Conservation (phyloP, 2,329 filamentous ascomycete genomes). For the Pyrenophora graminea region DNA sequence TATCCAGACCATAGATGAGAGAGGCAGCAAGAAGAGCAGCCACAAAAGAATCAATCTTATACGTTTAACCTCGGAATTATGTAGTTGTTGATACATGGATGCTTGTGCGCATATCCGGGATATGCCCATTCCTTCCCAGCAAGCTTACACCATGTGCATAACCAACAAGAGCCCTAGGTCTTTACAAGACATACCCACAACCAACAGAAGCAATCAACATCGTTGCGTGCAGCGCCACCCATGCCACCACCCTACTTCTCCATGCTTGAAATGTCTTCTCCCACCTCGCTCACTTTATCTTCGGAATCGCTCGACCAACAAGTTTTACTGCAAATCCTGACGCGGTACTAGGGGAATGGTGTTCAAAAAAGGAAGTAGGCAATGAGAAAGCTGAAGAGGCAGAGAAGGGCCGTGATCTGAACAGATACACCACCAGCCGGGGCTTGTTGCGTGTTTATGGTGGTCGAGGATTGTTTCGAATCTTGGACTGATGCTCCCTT, state of each 20-base stretch:
- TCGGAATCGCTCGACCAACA: constrained; percentile 27
- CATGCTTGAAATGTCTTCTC: constrained; percentile 18
- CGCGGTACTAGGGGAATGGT: constrained; percentile 27
- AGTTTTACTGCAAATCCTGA: constrained; percentile 21
- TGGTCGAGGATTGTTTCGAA: constrained; percentile 57
- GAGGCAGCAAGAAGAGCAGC: background rate
- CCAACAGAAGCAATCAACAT: constrained; percentile 25
- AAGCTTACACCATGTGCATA: constrained; percentile 25
- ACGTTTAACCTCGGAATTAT: constrained; percentile 29
- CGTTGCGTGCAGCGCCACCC: constrained; percentile 6
- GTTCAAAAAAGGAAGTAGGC: constrained; percentile 94
- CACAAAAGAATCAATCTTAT: constrained; percentile 4
- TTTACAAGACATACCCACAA: constrained; percentile 27
- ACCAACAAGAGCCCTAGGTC: constrained; percentile 27
- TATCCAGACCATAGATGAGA: background rate
- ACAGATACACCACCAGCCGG: constrained; percentile 78
- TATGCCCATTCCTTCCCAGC: constrained; percentile 15
- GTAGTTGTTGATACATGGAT: constrained; percentile 40
- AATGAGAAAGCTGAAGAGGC: constrained; percentile 87
- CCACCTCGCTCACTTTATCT: constrained; percentile 26
- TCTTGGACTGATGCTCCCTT: constrained; percentile 64
- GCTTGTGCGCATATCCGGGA: constrained; percentile 11
- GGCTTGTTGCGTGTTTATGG: constrained; percentile 58
- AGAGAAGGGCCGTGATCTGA: constrained; percentile 80
- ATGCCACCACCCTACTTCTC: constrained; percentile 9